phyloP scores from a whole-genome alignment of 176 grass and related monocot species.

The Rhipidocladum racemiflorum region DNA sequence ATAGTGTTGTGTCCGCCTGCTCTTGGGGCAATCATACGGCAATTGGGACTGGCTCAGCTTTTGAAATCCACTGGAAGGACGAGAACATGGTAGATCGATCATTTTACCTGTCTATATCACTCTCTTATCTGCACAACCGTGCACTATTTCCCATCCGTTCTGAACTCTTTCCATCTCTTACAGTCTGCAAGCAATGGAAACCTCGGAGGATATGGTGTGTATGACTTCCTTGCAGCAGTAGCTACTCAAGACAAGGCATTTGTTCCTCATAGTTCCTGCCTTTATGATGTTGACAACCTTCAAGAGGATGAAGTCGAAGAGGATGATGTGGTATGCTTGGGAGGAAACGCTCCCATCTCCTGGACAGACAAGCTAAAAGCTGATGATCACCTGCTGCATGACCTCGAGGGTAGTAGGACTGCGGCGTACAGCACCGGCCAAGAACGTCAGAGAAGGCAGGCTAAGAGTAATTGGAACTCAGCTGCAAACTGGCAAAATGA shows the following conservation, averaged over 20 bases:
- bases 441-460: background rate
- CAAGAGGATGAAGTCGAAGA: constrained; percentile 30
- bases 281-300: constrained; percentile 54
- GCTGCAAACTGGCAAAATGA: constrained; percentile 26
- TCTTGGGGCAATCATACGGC: constrained; percentile 53
- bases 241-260: constrained; percentile 13
- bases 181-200: constrained; percentile 32
- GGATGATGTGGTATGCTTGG: constrained; percentile 20
- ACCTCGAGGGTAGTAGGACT: constrained; percentile 11
- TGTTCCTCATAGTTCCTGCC: constrained; percentile 27
- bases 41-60: constrained; percentile 54
- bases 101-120: constrained; percentile 12
- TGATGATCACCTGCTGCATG: background rate
- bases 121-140: background rate
- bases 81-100: constrained; percentile 1
- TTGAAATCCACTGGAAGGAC: constrained; percentile 63
- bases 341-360: constrained; percentile 27
- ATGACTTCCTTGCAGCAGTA: constrained; percentile 49
- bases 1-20: constrained; percentile 55
- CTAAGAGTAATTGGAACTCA: constrained; percentile 10
- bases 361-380: constrained; percentile 33
- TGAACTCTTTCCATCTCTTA: constrained; percentile 4
- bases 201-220: constrained; percentile 42
- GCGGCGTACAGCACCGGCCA: background rate
- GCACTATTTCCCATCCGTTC: background rate